Conservation (phyloP, 73 alveolate genomes). For the Uronychia binucleata region DNA sequence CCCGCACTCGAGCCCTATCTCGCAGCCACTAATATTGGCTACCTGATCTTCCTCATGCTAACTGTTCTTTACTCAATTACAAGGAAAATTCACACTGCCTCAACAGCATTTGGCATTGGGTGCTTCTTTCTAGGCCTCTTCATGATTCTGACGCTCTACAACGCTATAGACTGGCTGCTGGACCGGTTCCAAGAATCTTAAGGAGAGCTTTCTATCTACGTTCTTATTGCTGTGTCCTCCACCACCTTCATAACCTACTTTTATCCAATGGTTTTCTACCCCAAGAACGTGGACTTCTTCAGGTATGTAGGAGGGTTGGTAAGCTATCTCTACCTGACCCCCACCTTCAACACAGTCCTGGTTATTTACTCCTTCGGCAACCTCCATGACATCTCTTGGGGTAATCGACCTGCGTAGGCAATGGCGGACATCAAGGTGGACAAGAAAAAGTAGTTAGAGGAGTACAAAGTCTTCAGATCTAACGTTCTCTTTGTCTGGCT, state of each 20-base stretch:
- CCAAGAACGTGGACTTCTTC: not conserved
- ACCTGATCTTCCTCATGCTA: conserved; percentile 4
- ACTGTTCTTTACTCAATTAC: not conserved
- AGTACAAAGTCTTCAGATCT: not conserved
- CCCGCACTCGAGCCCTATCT: not conserved
- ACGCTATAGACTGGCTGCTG: not conserved
- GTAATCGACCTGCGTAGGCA: conserved; percentile 53
- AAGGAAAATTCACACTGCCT: not conserved
- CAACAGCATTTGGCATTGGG: not conserved
- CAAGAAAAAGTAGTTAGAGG: not conserved
- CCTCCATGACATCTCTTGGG: conserved; percentile 63
- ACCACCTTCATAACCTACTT: not conserved
- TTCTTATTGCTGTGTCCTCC: not conserved
- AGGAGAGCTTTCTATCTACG: not conserved
- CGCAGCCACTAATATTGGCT: not conserved
- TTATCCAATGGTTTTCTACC: conserved; percentile 1
- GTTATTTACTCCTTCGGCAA: conserved; percentile 49
- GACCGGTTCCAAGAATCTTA: not conserved
- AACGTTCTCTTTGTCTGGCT: conserved; percentile 12
- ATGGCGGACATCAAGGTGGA: not conserved
- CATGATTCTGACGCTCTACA: not conserved
- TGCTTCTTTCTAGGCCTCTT: not conserved
- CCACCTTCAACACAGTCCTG: conserved; percentile 44
- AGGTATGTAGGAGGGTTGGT: conserved; percentile 37
- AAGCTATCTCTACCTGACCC: conserved; percentile 31